These are phyloP conservation scores for Balansia obtecta DNA, from an alignment of 2,329 filamentous ascomycete genomes.

Conservation along the genomic window DNA sequence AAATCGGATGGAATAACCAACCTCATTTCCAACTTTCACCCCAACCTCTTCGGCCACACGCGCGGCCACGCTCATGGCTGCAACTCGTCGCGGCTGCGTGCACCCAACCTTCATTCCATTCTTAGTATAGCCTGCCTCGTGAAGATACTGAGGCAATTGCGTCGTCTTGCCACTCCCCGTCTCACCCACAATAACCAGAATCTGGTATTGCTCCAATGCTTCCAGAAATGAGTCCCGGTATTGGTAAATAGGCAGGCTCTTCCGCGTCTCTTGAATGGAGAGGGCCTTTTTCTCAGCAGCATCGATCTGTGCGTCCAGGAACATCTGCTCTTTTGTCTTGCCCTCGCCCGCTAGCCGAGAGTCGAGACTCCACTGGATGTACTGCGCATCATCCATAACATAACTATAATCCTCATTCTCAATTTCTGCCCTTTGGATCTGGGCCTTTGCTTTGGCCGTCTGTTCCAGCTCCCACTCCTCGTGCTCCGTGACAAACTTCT, in stretches of 20 bases:
- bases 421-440: slow-evolving; percentile 63
- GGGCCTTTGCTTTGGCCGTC: slow-evolving; percentile 72
- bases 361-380: slow-evolving; percentile 74
- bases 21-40: slow-evolving; percentile 78
- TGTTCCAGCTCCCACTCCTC: slow-evolving; percentile 96
- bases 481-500: slow-evolving; percentile 83
- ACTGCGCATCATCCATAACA: slow-evolving; percentile 80
- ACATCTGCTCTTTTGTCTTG: slow-evolving; percentile 63
- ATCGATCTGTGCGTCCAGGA: slow-evolving; percentile 69
- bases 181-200: slow-evolving; percentile 86
- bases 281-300: slow-evolving; percentile 80
- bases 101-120: slow-evolving; percentile 76
- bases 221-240: slow-evolving; percentile 77
- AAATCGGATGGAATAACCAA: slow-evolving; percentile 91
- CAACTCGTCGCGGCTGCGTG: slow-evolving; percentile 88
- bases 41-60: slow-evolving; percentile 93
- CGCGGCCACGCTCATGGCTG: slow-evolving; percentile 93
- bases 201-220: slow-evolving; percentile 77
- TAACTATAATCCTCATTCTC: slow-evolving; percentile 83
- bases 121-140: slow-evolving; percentile 83
- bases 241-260: slow-evolving; percentile 78
- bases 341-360: slow-evolving; percentile 59
- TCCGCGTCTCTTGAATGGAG: slow-evolving; percentile 83
- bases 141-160: slow-evolving; percentile 84
- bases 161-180: slow-evolving; percentile 95